Base-by-base conservation (phyloP, 805 yeast genomes). In the Monosporozyma solicola region DNA sequence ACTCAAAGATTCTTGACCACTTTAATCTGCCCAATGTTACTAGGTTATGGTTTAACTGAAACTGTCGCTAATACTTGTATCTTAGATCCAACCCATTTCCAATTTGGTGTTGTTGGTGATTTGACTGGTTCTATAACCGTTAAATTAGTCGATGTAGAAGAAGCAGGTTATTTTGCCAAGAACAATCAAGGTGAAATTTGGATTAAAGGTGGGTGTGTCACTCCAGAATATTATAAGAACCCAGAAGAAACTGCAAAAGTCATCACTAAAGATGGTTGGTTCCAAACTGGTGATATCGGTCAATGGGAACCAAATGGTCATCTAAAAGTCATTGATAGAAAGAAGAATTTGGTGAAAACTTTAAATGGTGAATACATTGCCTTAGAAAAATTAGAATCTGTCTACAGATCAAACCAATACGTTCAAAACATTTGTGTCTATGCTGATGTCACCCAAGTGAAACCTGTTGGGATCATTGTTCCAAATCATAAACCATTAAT, bases 291-390 rank as follows among this genome's bases (percentile, higher is more conserved):
- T 71, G 99, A 94, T 70, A 89, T 94, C 71, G 97, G 92, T 66
- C 90, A 88, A 75, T 89, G 97, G 95, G 79, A 91, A 45, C 55
- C 81, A 29, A 78, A 76, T 58, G 98, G 98, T 59, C 84, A 82
- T 54, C 76, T 94, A 65, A 82, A 79, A 66, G 76, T 94, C 56
- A 87, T 94, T 68, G 99, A 94, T 74, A 86, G 99, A 69, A 87
- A 82, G 77, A 94, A 94, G 83, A 94, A 94, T 70, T 78, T 94
- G 71, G 95, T 94, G 62, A 94, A 94, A 79, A 94, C 99, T 20
- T 77, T 80, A 64, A 92, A 94, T 69, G 99, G 99, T 73, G 99
- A 94, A 75, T 94, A 94, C 72, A 88, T 94, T 70, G 99, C 99
- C 3, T 78, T 94, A 64, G 99, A 94, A 73, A 91, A 91, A 72